Conservation (phyloP, 2,329 filamentous ascomycete species). For the Rasamsonia emersonii region DNA sequence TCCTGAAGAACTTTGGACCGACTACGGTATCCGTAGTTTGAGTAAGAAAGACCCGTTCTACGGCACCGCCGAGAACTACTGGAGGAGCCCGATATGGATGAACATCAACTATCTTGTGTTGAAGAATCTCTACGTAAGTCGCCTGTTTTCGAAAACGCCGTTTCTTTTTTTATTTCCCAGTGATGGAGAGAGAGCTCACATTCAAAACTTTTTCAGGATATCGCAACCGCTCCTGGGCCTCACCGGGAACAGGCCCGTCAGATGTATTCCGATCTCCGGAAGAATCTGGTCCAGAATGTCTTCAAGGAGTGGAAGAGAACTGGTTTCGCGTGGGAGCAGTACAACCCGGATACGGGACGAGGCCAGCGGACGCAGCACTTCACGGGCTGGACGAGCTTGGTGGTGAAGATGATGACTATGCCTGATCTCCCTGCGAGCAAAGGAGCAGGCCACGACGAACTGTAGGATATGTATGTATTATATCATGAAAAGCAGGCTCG, state of each 20-base stretch:
- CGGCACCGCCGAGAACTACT: conserved; percentile 92
- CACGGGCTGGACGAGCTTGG: conserved; percentile 96
- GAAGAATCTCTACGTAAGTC: conserved; percentile 66
- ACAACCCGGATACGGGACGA: conserved; percentile 82
- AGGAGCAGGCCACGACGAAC: conserved; percentile 38
- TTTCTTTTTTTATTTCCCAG: too few relatives aligned
- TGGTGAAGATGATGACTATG: conserved; percentile 97
- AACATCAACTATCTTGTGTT: conserved; percentile 90
- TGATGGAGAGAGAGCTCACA: background rate
- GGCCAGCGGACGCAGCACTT: conserved; percentile 98
- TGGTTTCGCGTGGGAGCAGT: conserved; percentile 98
- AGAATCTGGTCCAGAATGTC: conserved; percentile 81
- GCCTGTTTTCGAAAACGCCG: conserved; percentile 2
- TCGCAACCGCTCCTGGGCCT: conserved; percentile 57
- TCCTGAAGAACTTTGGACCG: conserved; percentile 80
- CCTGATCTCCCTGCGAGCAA: conserved; percentile 49
- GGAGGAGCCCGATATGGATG: conserved; percentile 90
- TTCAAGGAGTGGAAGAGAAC: conserved; percentile 82
- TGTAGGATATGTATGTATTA: too few relatives aligned
- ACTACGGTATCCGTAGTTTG: conserved; percentile 79
- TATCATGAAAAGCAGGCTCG: background rate
- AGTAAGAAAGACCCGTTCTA: conserved; percentile 77
- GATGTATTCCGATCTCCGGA: conserved; percentile 67
- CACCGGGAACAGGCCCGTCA: conserved; percentile 59
- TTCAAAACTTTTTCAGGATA: conserved; percentile 40